Evolutionary conservation across 108 stramenopile species (phyloP), one percentile per base, ranked within the genome.

Genomic region (Pseudonitzschia pungens): DNA sequence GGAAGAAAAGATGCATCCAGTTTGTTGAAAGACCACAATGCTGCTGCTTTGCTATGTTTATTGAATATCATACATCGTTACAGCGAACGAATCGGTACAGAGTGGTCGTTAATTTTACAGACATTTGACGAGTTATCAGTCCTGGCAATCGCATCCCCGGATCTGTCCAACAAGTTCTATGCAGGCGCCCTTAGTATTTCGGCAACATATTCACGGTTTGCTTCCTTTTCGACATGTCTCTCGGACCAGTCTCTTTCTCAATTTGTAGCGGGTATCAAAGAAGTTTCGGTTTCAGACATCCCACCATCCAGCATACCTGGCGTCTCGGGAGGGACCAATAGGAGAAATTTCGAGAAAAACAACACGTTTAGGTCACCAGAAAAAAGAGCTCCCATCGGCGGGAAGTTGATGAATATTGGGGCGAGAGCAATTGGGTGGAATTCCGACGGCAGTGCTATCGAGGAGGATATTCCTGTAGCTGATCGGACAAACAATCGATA

Each of bases 81-180:
- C 57, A 75, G 74, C 43, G 84, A 91, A 26, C 41, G 74, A 18
- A 84, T 94, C 27, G 68, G 33, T 20, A 77, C 85, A 11, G 93
- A 94, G 21, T 94, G 93, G 93, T 71, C 86, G 33, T 72, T 90
- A 28, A 80, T 94, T 44, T 57, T 94, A n/a, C 75, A 78, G 28
- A 92, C 90, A 42, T 80, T 94, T n/a, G 87, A 94, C 65, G 87
- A 94, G 59, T 76, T 94, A 32, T 86, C 85, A 29, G 65, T 75
- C 22, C 40, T 87, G 14, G 68, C 84, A 36, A 84, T 94, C 72
- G 81, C 89, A 33, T 92, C 93, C 9, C 86, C 89, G 16, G 69
- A 81, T 32, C 70, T 92, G n/a, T 86, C 83, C 14, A 76, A 85
- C 28, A 68, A 72, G 16, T 81, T 78, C 57, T 83, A 81, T 33